Conservation (phyloP, 148 eudicot species). For the Rhododendron henanense region DNA sequence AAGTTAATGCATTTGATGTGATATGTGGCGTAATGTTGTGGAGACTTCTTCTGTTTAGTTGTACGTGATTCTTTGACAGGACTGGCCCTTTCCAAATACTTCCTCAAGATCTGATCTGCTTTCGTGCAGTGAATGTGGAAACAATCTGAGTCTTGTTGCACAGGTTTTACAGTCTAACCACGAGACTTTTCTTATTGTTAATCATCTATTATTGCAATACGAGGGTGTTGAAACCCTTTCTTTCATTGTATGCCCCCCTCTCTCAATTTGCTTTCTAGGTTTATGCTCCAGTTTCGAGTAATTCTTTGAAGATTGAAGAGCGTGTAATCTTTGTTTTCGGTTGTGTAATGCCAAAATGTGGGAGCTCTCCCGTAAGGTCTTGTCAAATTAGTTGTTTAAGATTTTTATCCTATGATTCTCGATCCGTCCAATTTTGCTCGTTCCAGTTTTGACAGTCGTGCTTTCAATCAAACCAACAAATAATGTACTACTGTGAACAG, state of each 20-base stretch:
- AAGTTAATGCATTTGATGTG: constrained; percentile 25
- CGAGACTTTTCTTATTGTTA: neutral
- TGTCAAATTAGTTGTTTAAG: constrained; percentile 5
- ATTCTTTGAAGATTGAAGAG: constrained; percentile 48
- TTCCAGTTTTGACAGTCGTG: neutral
- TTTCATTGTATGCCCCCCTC: neutral
- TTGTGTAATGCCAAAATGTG: constrained; percentile 53
- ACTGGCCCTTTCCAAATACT: constrained; percentile 58
- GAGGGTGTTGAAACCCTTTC: neutral
- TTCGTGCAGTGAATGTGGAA: constrained; percentile 51
- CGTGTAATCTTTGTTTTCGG: constrained; percentile 70
- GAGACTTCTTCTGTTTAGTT: neutral
- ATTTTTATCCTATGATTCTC: neutral
- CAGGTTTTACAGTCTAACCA: constrained; percentile 50
- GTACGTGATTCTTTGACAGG: constrained; percentile 39
- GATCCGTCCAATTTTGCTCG: neutral
- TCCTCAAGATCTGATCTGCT: constrained; percentile 34
- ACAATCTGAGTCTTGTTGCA: constrained; percentile 49
- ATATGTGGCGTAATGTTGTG: neutral
- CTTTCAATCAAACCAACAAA: neutral
- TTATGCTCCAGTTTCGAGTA: constrained; percentile 69
- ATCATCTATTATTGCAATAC: neutral
- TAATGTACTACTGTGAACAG: neutral
- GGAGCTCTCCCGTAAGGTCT: constrained; percentile 38
- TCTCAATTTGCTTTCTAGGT: constrained; percentile 37